Base-by-base conservation (phyloP, 2,329 filamentous ascomycete species). In the Diaporthe helianthi region DNA sequence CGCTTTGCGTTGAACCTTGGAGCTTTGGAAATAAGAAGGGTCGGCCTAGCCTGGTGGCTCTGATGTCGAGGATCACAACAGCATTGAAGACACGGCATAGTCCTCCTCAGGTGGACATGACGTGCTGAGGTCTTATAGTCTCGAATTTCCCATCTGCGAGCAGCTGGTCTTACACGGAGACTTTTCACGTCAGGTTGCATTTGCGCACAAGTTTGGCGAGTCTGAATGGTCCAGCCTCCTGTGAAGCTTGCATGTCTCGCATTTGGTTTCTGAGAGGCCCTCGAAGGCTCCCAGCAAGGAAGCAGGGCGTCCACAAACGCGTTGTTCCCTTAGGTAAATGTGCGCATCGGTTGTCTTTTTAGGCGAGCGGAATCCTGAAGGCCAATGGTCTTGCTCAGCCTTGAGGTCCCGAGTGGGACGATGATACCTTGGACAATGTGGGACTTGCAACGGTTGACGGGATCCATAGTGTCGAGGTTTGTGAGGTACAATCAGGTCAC, bases 91-190 rank as follows among this genome's bases (percentile, higher is more conserved):
- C 19, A 19, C 19, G 22, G 41, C 26, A 38, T 47, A 41, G 13
- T 38, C 17, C 51, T 41, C 17, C 51, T 41, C 15, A 51, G 17
- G n/a, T n/a, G n/a, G n/a, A n/a, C 61, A 58, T 69, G 55, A 65
- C 51, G 67, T 71, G 67, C 67, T 69, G n/a, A 22, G 15, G n/a
- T 36, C 41, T 67, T 71, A 69, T 71, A 71, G 53, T 19, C 36
- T 41, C 9, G 49, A 10, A 19, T 24, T 33, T 7, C 4, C 17
- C 13, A 12, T 4, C 22, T 61, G 22, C 5, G 22, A 4, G 17
- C 4, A 9, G 15, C 22, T 9, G n/a, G 41, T 22, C 26, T 33
- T 12, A n/a, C 26, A 13, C 9, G 17, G 15, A n/a, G 7, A 46
- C 19, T 19, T 41, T n/a, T 19, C 46, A 26, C 44, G 19, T 49